Evolutionary conservation across 1,284 basidiomycete species (phyloP), one percentile per base, ranked within the genome.

Genomic region (Cutaneotrichosporon cutaneum): DNA sequence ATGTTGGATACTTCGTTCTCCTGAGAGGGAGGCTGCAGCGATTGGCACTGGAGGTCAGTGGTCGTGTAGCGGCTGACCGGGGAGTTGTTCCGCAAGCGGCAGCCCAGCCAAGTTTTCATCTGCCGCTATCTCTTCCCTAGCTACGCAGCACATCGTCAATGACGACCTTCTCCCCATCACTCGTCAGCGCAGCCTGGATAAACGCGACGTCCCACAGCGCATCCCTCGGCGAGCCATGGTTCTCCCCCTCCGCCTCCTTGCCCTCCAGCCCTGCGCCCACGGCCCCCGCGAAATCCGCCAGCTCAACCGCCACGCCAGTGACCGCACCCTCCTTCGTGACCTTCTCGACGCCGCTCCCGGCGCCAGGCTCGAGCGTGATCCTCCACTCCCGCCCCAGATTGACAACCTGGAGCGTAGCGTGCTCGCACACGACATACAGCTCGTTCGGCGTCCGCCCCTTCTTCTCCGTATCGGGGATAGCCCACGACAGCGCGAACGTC

Each of bases 161-260:
- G 71, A 88, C 84, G 10, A 90, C 81, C 54, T 84, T 73, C 59
- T 80, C 70, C 2, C 90, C 90, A 18, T 84, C 77, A 70, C 88
- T 90, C 50, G 83, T 86, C 77, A 92, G 80, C 42, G 85, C 84
- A n/a, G 88, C 89, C 79, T 93, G 81, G 65, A 92, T 87, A 68
- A 91, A 82, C 33, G 87, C 87, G 26, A 92, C 85, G 72, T 92
- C 90, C 65, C 81, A 81, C 60, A 93, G 79, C 26, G 89, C 85
- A 14, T 79, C 83, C 47, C 70, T 66, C 6, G 75, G 76, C 30
- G 68, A 66, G 1, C 70, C 78, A 22, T 66, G 58, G 61, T 77
- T 72, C 44, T 58, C 51, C 56, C 66, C 66, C n/a, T 54, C 58
- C 3, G 57, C 39, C 26, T 59, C 42, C 18, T 35, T 59, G 1